Percentiles rank a stretch among this genome's conserved stretches.
These are phyloP conservation scores for Saksenaea vasiformis DNA, from an alignment of 371 early-diverging fungal species.

Conservation along the genomic window DNA sequence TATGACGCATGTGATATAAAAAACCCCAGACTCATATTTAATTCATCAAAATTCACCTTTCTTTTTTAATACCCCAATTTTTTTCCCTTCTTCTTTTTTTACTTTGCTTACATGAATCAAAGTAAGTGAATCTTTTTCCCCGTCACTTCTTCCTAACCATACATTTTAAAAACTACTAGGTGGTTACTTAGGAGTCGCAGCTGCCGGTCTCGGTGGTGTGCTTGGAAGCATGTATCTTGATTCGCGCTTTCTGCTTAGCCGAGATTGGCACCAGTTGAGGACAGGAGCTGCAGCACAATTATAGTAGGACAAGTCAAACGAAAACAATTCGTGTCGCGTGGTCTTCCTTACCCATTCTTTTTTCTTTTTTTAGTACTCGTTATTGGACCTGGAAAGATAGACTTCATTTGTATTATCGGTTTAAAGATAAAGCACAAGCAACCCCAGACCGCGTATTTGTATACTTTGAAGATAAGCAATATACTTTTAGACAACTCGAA, in stretches of 20 bases:
- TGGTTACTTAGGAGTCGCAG: slow-evolving; percentile 18
- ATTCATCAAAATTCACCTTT: not conserved
- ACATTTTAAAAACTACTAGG: not conserved
- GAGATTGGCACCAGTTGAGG: slow-evolving; percentile 27
- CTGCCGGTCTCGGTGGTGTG: slow-evolving; percentile 25
- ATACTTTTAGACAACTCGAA: slow-evolving; percentile 30
- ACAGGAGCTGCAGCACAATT: slow-evolving; percentile 22
- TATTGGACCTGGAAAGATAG: slow-evolving; percentile 27
- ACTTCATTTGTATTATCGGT: slow-evolving; percentile 30
- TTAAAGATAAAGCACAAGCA: slow-evolving; percentile 26
- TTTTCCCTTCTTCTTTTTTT: slow-evolving; percentile 1
- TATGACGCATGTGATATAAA: not conserved
- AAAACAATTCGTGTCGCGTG: not conserved
- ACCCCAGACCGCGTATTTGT: slow-evolving; percentile 23
- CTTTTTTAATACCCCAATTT: not conserved
- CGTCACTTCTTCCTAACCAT: not conserved
- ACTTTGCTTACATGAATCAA: slow-evolving; percentile 14
- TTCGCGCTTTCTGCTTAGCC: slow-evolving; percentile 25
- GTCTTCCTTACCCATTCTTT: not conserved
- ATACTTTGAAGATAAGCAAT: slow-evolving; percentile 31
- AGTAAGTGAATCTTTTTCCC: slow-evolving; percentile 1
- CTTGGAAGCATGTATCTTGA: slow-evolving; percentile 39
- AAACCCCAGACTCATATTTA: slow-evolving; percentile 5
- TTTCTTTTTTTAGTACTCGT: slow-evolving; percentile 16
- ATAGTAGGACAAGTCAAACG: slow-evolving; percentile 12